Conservation (phyloP, 2,329 filamentous ascomycete genomes). For the Ceratocystis colombiana region DNA sequence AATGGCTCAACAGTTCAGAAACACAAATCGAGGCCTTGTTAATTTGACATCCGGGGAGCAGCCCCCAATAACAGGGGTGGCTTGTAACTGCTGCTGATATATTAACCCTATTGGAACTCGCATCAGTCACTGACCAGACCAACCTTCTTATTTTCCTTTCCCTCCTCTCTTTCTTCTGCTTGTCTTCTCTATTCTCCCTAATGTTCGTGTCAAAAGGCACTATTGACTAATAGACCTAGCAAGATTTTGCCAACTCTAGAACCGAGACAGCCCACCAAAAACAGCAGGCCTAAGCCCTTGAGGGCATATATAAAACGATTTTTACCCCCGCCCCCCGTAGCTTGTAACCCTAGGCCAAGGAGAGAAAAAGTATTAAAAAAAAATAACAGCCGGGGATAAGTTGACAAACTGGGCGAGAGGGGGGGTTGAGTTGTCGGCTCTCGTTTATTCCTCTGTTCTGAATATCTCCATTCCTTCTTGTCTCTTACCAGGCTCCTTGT, state of each 20-base stretch:
- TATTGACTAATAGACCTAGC: neutral
- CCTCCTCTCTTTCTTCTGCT: neutral
- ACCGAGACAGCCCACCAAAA: neutral
- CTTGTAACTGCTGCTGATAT: neutral
- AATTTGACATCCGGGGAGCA: neutral
- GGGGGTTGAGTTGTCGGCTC: constrained; percentile 7
- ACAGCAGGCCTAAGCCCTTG: neutral
- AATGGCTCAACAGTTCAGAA: neutral
- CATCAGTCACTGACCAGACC: neutral
- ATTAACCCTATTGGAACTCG: neutral
- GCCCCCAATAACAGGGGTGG: neutral
- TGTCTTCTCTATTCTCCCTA: neutral
- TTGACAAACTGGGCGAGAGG: neutral
- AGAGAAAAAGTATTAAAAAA: neutral
- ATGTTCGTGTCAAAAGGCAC: neutral
- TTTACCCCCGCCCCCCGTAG: too few relatives aligned
- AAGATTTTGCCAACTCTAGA: neutral
- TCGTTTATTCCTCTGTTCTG: constrained; percentile 3
- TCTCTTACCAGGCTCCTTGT: neutral
- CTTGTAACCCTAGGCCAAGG: neutral
- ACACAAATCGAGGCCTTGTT: neutral
- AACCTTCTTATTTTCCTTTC: neutral
- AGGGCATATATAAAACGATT: neutral
- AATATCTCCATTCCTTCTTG: neutral
- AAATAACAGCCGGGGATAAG: neutral